These are phyloP conservation scores for Aspergillus leporis DNA, from an alignment of 495 filamentous ascomycete genomes.

Conservation along the genomic window DNA sequence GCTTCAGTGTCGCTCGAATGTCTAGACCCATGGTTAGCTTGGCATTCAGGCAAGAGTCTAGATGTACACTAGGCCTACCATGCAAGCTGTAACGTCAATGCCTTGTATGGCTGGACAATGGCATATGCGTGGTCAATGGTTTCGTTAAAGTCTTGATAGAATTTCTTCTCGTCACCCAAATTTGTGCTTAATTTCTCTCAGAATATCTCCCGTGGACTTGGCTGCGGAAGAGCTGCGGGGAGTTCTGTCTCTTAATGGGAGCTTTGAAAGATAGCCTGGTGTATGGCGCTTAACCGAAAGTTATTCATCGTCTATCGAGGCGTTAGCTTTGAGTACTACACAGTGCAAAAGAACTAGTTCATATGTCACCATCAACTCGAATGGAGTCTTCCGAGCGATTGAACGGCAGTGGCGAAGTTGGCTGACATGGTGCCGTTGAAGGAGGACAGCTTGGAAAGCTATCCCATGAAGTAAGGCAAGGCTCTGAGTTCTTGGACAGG, in stretches of 20 bases:
- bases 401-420: background rate
- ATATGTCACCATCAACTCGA: background rate
- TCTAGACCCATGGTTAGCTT: conserved; percentile 2
- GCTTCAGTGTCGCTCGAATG: conserved; percentile 57
- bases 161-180: background rate
- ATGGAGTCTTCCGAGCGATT: background rate
- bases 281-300: background rate
- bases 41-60: background rate
- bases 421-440: background rate
- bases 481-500: background rate
- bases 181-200: background rate
- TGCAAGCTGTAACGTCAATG: background rate
- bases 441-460: background rate
- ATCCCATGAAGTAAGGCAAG: background rate
- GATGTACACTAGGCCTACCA: background rate
- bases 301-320: background rate
- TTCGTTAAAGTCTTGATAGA: background rate
- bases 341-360: background rate
- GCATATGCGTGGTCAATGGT: background rate
- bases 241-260: background rate
- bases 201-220: background rate
- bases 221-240: background rate
- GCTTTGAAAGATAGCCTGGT: background rate
- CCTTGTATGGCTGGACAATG: background rate
- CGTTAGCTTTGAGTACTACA: background rate